Evolutionary conservation across 208 protist species (phyloP), one percentile per base, ranked within the genome.

Genomic region (Trypanosoma caninum): DNA sequence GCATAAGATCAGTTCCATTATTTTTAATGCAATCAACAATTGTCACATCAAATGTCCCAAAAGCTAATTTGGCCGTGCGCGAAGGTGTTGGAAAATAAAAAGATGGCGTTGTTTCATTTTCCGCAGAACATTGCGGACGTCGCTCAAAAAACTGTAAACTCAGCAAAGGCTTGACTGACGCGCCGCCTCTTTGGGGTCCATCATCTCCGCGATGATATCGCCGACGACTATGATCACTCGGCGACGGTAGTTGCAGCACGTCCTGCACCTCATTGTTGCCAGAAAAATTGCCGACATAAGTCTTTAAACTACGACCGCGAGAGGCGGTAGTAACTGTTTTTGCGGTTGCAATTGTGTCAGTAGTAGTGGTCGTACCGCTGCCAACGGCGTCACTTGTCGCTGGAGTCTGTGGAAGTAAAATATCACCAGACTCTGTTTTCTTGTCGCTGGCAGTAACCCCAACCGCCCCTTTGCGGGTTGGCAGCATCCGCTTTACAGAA

Each of bases 31-130:
- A 35, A 38, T 68, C 53, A 2, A 46, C 23, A 30, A 68, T 55
- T 14, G 41, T 60, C 0, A n/a, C 34, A 16, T 69, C 64, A 55
- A 67, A 75, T n/a, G 35, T 25, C 14, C 68, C 68, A 47, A 52
- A 31, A 18, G 30, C 27, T 9, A 80, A 38, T 16, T 41, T 53
- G 3, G 64, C 51, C 2, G 27, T 18, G 20, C 27, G 54, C 1
- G 6, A 23, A 5, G 28, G 22, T 0, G n/a, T 40, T 34, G 2
- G 4, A 22, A 5, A 25, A 6, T 27, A 13, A n/a, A 16, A 38
- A 59, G 37, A 3, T 6, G 61, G 45, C 4, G 34, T 20, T 7
- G 22, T 7, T 18, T 52, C 52, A 53, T 13, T 52, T 59, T 34
- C 50, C 30, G 10, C 5, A 7, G 6, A 46, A 1, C 18, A 23